Conservation (phyloP, 2,329 filamentous ascomycete genomes). For the Emmonsiellopsis sp. region DNA sequence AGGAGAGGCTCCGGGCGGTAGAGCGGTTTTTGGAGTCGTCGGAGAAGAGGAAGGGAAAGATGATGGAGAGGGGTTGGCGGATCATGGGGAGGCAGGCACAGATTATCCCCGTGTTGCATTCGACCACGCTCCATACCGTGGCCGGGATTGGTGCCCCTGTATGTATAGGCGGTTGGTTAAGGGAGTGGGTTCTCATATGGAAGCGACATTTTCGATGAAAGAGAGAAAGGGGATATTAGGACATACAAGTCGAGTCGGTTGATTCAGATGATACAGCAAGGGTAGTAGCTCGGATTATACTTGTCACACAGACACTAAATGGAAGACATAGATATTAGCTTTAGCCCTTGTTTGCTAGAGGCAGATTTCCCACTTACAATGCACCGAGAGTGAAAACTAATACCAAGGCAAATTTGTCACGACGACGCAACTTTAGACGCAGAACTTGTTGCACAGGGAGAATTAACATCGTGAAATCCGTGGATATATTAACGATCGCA, state of each 20-base stretch:
- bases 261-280: slow-evolving; percentile 14
- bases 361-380: slow-evolving; percentile 12
- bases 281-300: slow-evolving; percentile 24
- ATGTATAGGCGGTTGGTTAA: slow-evolving; percentile 7
- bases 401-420: slow-evolving; percentile 14
- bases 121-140: slow-evolving; percentile 31
- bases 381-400: slow-evolving; percentile 16
- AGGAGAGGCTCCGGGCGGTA: not conserved
- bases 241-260: slow-evolving; percentile 10
- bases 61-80: slow-evolving; percentile 19
- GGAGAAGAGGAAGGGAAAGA: slow-evolving; percentile 13
- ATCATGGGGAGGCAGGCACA: slow-evolving; percentile 33
- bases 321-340: not conserved
- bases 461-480: slow-evolving; percentile 17
- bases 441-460: slow-evolving; percentile 17
- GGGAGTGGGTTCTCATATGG: not conserved
- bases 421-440: slow-evolving; percentile 12
- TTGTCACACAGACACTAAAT: slow-evolving; percentile 9
- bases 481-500: slow-evolving; percentile 18
- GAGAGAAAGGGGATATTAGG: not conserved
- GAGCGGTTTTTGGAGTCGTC: not conserved
- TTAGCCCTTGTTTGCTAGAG: not conserved
- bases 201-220: no score
- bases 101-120: slow-evolving; percentile 28
- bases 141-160: slow-evolving; percentile 21